These are phyloP conservation scores for Delonix regia DNA, from an alignment of 306 rosid genomes.

Conservation along the genomic window DNA sequence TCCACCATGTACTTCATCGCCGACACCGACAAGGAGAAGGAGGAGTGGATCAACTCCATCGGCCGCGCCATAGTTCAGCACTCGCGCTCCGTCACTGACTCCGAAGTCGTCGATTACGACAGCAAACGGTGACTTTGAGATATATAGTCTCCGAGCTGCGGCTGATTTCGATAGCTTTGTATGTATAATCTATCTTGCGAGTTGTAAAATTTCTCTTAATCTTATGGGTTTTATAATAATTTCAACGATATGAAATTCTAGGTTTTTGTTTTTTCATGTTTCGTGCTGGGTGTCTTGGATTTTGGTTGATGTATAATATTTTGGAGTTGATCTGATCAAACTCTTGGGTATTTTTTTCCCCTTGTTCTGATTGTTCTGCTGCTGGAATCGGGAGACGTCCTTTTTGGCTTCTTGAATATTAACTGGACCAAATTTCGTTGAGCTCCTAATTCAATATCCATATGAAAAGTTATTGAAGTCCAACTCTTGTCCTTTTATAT, in stretches of 20 bases:
- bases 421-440: neutral
- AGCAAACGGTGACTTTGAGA: conserved; percentile 35
- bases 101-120: conserved; percentile 59
- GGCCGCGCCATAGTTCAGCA: conserved; percentile 62
- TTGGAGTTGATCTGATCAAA: conserved; percentile 32
- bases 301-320: conserved; percentile 19
- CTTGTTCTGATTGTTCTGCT: neutral
- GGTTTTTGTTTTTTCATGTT: neutral
- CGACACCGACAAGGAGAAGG: conserved; percentile 66
- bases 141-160: neutral
- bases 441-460: neutral
- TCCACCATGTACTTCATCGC: conserved; percentile 71
- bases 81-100: conserved; percentile 54
- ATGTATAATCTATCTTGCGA: neutral
- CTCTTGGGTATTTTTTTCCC: neutral
- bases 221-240: neutral
- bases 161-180: neutral
- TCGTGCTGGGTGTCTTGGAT: conserved; percentile 1
- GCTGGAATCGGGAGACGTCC: neutral
- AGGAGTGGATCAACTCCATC: conserved; percentile 64
- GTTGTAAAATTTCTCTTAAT: conserved; percentile 8
- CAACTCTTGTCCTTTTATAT: neutral
- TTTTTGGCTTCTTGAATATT: neutral
- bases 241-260: neutral
- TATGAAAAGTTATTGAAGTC: conserved; percentile 6